Base-by-base conservation (phyloP, 345 rosid species). In the Camelina sativa region DNA sequence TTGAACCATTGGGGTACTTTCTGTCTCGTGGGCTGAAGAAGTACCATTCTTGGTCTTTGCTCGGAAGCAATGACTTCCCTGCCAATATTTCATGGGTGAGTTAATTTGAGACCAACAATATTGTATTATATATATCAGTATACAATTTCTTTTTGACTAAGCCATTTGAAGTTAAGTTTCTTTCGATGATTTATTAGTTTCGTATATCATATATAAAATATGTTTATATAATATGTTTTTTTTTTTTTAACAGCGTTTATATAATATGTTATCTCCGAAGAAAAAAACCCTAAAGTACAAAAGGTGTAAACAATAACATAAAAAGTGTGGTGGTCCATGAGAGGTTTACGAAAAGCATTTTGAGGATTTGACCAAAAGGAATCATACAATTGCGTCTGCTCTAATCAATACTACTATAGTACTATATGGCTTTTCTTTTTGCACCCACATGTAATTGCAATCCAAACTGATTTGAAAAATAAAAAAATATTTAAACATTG, bases 31-130 rank as follows among this genome's bases (percentile, higher is more conserved):
- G 97, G 73, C 99, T 95, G 75, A 95, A 94, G 83, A 95, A 95
- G 67, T 86, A 95, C 99, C 97, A 91, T 79, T 95, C 99, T 7
- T 88, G 87, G 68, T 95, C 99, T 80, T 91, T 91, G 88, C 99
- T 95, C 0, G 99, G 99, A 35, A 95, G 66, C 64, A 91, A 74
- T 41, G 99, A 90, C 65, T 89, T 95, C 8, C 91, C 99, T 95
- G 87, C 43, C 19, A 55, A 5, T 28, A 63, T 12, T 51, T 20
- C 11, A 15, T 25, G 7, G 35, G 20, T 76, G 20, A 50, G 30
- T 47, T 28, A 9, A 11, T 32, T 25, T 44, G 8, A 15, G 35
- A 40, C n/a, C 11, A 47, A 63, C 62, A 43, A 11, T 38, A 22
- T 8, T 15, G 5, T 48, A 35, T 37, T 7, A 37, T 51, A 51